Base-by-base conservation (phyloP, 371 early-diverging fungal genomes). In the Rhizomucor miehei region DNA sequence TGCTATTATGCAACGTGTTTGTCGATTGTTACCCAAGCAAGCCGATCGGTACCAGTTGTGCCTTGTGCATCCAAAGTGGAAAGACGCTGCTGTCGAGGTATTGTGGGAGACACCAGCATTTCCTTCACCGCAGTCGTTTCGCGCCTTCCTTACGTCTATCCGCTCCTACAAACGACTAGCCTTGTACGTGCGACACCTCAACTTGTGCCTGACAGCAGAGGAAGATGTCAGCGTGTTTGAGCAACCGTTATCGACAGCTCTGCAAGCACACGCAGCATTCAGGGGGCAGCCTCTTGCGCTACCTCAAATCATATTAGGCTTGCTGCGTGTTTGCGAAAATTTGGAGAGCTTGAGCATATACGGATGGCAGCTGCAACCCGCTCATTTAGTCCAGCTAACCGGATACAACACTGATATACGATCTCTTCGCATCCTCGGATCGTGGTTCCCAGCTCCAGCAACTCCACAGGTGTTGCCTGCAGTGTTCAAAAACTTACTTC, bases 51-150 rank as follows among this genome's bases (percentile, higher is more conserved):
- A 62, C 41, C 54, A 63, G 39, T 63, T 67, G 1, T 71, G 71
- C 40, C 49, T 73, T 0, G 60, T 77, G 25, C 62, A 71, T 38
- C 63, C 48, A 0, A 21, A 48, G n/a, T 77, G 77, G 77, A 29
- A 43, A 2, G 48, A 47, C 8, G 71, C 71, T 5, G 77, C 77
- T 3, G 62, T 60, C 11, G 54, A 51, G 21, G 65, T 67, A 0
- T 44, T 77, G 20, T 77, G 73, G 73, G 60, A 69, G 52, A 45
- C 51, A 6, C 65, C 67, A 0, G 37, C 47, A 13, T 63, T 77
- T 37, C 47, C 52, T 16, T 19, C 20, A 14, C 66, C 68, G 6
- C 38, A 38, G 1, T 43, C 56, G 3, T 60, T 73, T 13, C 55
- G 60, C 13, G 10, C 12, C 0, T 77, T 77, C 40, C 13, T 60